Percentiles rank a stretch among this genome's conserved stretches.
Conservation (phyloP, 75 land plant species). For the Isoetes taiwanensis region DNA sequence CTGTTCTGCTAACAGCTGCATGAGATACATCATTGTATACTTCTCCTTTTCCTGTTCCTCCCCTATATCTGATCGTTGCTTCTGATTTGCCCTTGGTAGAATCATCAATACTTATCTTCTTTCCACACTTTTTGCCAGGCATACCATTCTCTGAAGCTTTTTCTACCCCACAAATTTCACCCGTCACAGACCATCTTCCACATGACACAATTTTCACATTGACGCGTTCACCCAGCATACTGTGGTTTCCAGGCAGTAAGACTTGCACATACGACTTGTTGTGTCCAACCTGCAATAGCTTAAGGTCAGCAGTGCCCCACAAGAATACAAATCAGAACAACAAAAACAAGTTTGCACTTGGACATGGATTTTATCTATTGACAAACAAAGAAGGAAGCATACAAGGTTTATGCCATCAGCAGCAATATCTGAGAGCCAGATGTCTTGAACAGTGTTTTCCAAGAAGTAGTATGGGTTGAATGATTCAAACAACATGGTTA, state of each 20-base stretch:
- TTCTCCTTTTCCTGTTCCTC: too few relatives aligned
- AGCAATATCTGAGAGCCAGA: constrained; percentile 87
- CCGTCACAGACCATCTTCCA: constrained; percentile 95
- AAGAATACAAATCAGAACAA: background rate
- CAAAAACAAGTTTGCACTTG: background rate
- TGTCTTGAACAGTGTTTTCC: constrained; percentile 62
- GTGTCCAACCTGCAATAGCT: constrained; percentile 73
- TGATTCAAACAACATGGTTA: constrained; percentile 80
- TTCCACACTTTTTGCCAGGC: too few relatives aligned
- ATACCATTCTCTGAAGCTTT: too few relatives aligned
- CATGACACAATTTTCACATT: constrained; percentile 66
- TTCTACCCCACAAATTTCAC: too few relatives aligned
- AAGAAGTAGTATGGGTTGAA: constrained; percentile 66
- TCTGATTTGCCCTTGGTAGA: too few relatives aligned
- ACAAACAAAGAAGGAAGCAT: background rate
- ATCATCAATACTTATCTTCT: too few relatives aligned
- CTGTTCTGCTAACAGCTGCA: too few relatives aligned
- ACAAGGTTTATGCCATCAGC: constrained; percentile 86
- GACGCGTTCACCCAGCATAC: constrained; percentile 49
- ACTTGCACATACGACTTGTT: constrained; percentile 92
- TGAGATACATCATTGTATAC: too few relatives aligned
- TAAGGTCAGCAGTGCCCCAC: too few relatives aligned
- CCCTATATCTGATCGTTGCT: too few relatives aligned
- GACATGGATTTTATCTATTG: background rate
- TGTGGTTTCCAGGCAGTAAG: constrained; percentile 45